A percentile compares a stretch with the other conserved stretches of the same genome.
Conservation (phyloP, 495 filamentous ascomycete species). For the Articulospora tetracladia region DNA sequence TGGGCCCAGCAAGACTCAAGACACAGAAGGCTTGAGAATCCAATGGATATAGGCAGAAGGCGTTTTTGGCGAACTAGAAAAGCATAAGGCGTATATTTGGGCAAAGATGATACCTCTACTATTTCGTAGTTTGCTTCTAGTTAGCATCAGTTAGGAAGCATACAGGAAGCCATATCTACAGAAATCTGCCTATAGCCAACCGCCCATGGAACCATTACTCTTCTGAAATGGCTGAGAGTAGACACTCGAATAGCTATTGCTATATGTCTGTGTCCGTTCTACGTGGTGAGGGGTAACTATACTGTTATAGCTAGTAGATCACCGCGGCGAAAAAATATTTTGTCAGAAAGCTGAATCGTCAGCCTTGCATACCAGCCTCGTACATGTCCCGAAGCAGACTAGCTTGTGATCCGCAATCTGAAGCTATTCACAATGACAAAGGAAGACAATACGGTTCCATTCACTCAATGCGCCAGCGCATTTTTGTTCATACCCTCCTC, state of each 20-base stretch:
- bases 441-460: neutral
- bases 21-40: conserved; percentile 9
- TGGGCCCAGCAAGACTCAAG: conserved; percentile 68
- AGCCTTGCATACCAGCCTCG: neutral
- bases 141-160: neutral
- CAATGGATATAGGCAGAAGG: neutral
- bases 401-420: neutral
- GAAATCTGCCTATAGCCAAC: too few species aligned
- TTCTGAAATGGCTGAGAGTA: too few species aligned
- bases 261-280: too few species aligned
- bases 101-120: conserved; percentile 3
- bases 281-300: too few species aligned
- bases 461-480: neutral
- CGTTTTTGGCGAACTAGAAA: neutral
- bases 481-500: conserved; percentile 9
- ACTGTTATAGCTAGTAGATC: too few species aligned
- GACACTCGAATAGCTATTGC: too few species aligned
- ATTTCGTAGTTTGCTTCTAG: neutral
- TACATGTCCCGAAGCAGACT: neutral
- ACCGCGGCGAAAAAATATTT: too few species aligned
- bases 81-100: neutral
- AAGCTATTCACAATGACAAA: neutral
- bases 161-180: too few species aligned
- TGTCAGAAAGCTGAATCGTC: neutral
- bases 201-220: too few species aligned